Conservation (phyloP, 1,284 basidiomycete genomes). For the Pisolithus thermaeus region DNA sequence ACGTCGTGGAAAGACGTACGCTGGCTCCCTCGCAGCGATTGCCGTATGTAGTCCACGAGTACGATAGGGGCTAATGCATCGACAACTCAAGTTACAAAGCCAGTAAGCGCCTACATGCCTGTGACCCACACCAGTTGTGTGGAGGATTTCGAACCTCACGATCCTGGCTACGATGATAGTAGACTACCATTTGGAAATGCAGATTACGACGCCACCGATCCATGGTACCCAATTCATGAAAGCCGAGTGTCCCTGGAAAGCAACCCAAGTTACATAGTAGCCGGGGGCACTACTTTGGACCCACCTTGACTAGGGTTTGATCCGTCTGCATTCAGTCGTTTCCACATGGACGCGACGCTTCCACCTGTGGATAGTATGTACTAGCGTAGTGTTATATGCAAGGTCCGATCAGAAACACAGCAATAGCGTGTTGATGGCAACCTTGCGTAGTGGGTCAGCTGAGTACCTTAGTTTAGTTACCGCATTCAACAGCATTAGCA, state of each 20-base stretch:
- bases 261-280: too few species aligned
- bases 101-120: too few species aligned
- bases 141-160: too few species aligned
- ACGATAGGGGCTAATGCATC: not conserved
- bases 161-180: too few species aligned
- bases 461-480: too few species aligned
- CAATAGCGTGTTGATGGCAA: not conserved
- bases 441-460: not conserved
- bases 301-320: constrained; percentile 1
- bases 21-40: not conserved
- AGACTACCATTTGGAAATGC: too few species aligned
- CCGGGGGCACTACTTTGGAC: not conserved
- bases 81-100: too few species aligned
- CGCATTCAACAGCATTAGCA: too few species aligned
- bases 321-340: constrained; percentile 11
- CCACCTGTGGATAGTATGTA: too few species aligned
- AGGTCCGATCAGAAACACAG: not conserved
- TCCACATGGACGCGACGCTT: not conserved
- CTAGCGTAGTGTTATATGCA: not conserved
- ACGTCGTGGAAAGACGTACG: not conserved
- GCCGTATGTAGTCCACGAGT: not conserved
- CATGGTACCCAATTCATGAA: too few species aligned
- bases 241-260: not conserved
- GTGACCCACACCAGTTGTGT: too few species aligned
- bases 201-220: too few species aligned